A percentile compares a stretch with the other conserved stretches of the same genome.
These are phyloP conservation scores for Heritiera littoralis DNA, from an alignment of 345 rosid genomes.

Conservation along the genomic window DNA sequence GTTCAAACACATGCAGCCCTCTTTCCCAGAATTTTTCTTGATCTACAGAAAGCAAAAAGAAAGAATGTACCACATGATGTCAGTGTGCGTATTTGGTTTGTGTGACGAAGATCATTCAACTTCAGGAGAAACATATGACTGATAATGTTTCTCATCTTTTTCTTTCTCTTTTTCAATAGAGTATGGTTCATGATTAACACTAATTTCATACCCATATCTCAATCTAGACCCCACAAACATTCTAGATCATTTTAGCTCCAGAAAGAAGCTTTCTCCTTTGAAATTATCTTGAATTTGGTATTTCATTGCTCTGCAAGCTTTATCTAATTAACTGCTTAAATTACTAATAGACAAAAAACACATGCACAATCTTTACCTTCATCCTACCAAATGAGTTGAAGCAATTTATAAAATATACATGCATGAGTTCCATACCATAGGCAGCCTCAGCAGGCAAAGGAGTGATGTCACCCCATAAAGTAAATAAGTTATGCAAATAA, in stretches of 20 bases:
- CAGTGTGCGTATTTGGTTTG: no score
- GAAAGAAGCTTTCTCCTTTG: not conserved
- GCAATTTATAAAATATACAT: no score
- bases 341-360: not conserved
- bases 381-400: not conserved
- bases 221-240: not conserved
- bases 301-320: not conserved
- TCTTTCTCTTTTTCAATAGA: not conserved
- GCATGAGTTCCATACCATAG: not conserved
- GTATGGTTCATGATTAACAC: not conserved
- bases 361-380: not conserved
- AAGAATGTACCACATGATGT: not conserved
- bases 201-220: not conserved
- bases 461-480: not conserved
- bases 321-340: not conserved
- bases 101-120: not conserved
- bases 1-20: not conserved
- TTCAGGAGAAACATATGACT: not conserved
- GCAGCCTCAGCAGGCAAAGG: not conserved
- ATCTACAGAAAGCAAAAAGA: not conserved
- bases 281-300: not conserved
- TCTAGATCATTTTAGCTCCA: not conserved
- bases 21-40: conserved; percentile 2
- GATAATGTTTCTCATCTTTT: conserved; percentile 1
- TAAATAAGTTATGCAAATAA: not conserved